Percentiles rank a stretch among this genome's conserved stretches.
Evolutionary conservation across 2,329 filamentous ascomycete genomes (phyloP).

Genomic region (Fusarium setosum): DNA sequence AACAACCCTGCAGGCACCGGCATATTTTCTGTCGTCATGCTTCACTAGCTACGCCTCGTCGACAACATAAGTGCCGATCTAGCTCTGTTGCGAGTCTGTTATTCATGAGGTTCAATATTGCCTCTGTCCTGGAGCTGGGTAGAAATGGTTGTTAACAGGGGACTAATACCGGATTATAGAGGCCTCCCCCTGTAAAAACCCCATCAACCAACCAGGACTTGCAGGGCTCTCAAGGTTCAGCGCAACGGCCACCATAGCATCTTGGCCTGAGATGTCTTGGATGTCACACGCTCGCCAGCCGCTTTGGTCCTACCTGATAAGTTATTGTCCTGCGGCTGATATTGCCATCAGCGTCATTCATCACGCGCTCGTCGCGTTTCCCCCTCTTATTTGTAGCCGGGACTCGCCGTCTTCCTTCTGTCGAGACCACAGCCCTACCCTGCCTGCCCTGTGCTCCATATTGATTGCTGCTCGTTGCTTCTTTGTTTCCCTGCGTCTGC

Average conservation of each 20-base stretch:
- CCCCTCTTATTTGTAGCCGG: not conserved
- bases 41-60: slow-evolving; percentile 24
- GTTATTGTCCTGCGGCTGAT: slow-evolving; percentile 11
- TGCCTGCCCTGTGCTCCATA: slow-evolving; percentile 7
- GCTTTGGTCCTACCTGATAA: slow-evolving; percentile 10
- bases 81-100: not conserved
- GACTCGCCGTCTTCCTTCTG: slow-evolving; percentile 8
- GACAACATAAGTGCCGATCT: slow-evolving; percentile 14
- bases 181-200: not conserved
- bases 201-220: slow-evolving; percentile 19
- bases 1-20: slow-evolving; percentile 2
- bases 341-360: slow-evolving; percentile 30
- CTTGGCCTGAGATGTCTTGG: slow-evolving; percentile 11
- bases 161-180: slow-evolving; percentile 14
- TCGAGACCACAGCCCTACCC: not conserved
- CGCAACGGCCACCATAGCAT: slow-evolving; percentile 14
- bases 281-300: not conserved
- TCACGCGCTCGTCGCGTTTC: slow-evolving; percentile 26
- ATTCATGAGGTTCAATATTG: slow-evolving; percentile 7
- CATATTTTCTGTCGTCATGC: slow-evolving; percentile 25
- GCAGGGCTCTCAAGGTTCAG: slow-evolving; percentile 1
- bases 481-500: slow-evolving; percentile 16
- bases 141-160: not conserved
- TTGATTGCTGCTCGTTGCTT: slow-evolving; percentile 1
- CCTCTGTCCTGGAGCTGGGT: slow-evolving; percentile 5